Conservation (phyloP, 305 asterid species). For the Solanum hybrid region DNA sequence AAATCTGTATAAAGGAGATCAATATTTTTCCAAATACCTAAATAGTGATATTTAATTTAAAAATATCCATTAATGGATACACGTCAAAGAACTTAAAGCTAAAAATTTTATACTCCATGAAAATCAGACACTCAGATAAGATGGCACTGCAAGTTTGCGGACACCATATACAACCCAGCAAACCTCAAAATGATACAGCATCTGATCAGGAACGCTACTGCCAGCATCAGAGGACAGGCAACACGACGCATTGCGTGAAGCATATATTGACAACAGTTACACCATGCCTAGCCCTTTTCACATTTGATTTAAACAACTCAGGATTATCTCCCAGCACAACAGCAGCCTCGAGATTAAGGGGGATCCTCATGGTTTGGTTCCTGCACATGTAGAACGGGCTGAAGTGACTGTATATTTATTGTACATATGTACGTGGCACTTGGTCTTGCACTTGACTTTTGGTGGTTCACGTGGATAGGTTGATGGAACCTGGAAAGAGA, state of each 20-base stretch:
- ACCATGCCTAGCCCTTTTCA: constrained; percentile 23
- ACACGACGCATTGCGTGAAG: constrained; percentile 5
- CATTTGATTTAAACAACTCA: constrained; percentile 13
- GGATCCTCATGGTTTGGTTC: constrained; percentile 36
- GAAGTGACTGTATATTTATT: neutral
- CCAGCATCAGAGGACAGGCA: neutral
- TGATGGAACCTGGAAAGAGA: neutral
- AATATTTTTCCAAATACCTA: neutral
- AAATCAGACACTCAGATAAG: neutral
- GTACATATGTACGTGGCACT: neutral
- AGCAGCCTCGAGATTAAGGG: constrained; percentile 27
- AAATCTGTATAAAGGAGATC: neutral
- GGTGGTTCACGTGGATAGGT: neutral
- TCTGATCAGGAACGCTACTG: neutral
- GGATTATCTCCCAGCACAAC: constrained; percentile 23
- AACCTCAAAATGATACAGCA: neutral
- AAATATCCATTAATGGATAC: neutral
- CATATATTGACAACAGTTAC: constrained; percentile 11
- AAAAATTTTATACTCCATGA: neutral
- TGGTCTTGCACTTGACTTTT: neutral
- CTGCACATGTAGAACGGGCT: neutral
- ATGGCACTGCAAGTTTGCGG: neutral
- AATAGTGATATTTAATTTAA: neutral
- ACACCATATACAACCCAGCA: constrained; percentile 3
- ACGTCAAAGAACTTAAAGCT: neutral